These are phyloP conservation scores for Rhizodiscina lignyota DNA, from an alignment of 495 filamentous ascomycete species.

Conservation along the genomic window DNA sequence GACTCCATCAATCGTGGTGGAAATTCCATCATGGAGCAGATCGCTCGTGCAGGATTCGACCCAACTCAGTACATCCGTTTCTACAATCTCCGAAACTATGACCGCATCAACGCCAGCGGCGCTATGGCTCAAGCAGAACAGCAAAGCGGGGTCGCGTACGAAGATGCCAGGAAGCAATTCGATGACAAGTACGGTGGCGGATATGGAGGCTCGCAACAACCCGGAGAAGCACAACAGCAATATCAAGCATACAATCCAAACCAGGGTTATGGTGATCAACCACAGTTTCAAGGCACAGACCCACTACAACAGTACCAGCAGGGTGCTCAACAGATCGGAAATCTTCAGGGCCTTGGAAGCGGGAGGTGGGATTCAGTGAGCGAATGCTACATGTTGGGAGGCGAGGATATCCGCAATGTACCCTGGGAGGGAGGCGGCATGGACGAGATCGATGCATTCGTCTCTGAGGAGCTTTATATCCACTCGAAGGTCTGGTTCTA, in stretches of 20 bases:
- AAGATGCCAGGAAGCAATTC: conserved; percentile 47
- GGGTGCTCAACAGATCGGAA: conserved; percentile 30
- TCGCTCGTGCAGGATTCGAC: conserved; percentile 55
- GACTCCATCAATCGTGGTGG: conserved; percentile 79
- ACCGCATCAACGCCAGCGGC: conserved; percentile 63
- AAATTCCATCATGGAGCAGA: conserved; percentile 66
- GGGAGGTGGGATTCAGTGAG: conserved; percentile 61
- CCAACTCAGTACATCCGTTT: conserved; percentile 76
- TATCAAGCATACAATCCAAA: conserved; percentile 1
- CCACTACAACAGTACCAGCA: conserved; percentile 49
- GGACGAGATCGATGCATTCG: conserved; percentile 72
- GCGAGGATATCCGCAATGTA: conserved; percentile 54
- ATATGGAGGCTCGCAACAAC: background rate
- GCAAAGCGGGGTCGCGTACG: conserved; percentile 55
- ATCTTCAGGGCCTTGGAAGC: conserved; percentile 22
- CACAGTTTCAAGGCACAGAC: conserved; percentile 1
- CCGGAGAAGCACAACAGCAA: background rate
- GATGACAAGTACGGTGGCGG: conserved; percentile 30
- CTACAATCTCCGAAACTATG: conserved; percentile 89
- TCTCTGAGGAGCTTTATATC: conserved; percentile 86
- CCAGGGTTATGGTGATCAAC: background rate
- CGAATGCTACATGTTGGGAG: conserved; percentile 71
- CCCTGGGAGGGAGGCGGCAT: conserved; percentile 59
- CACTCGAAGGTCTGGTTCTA: conserved; percentile 53
- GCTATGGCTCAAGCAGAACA: conserved; percentile 48